Evolutionary conservation across 257 asterid species (phyloP).

Genomic region (Solanum neorickii): DNA sequence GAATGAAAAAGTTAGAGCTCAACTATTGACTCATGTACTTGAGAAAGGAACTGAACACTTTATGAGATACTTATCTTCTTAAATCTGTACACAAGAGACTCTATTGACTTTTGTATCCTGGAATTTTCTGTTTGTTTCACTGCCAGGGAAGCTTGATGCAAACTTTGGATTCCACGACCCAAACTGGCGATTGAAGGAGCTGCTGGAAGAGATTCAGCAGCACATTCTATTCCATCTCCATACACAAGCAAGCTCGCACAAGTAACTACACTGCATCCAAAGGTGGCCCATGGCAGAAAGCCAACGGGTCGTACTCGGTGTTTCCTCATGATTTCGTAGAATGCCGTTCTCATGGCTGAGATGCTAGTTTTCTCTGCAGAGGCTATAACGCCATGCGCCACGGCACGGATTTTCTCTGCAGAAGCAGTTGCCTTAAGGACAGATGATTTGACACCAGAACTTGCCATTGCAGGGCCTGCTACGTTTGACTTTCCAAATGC

Average conservation of each 20-base stretch:
- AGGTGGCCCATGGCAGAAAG: conserved; percentile 70
- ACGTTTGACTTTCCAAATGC: conserved; percentile 52
- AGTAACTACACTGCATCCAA: conserved; percentile 78
- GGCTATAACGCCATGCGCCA: conserved; percentile 69
- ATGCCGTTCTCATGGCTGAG: conserved; percentile 78
- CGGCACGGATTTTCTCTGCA: conserved; percentile 70
- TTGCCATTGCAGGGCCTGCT: conserved; percentile 41
- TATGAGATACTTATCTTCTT: conserved; percentile 21
- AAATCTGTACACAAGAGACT: conserved; percentile 49
- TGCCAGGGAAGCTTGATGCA: conserved; percentile 59
- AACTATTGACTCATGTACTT: neutral
- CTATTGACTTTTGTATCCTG: conserved; percentile 54
- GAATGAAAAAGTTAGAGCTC: neutral
- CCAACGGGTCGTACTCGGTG: conserved; percentile 44
- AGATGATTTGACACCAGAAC: conserved; percentile 41
- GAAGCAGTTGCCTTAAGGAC: conserved; percentile 47
- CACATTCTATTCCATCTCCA: conserved; percentile 96
- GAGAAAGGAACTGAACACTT: neutral
- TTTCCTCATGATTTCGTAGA: conserved; percentile 84
- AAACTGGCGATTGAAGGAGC: conserved; percentile 87
- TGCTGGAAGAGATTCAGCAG: conserved; percentile 65
- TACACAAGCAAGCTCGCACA: conserved; percentile 57
- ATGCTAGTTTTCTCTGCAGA: conserved; percentile 82
- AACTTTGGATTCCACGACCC: conserved; percentile 79
- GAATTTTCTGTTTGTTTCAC: conserved; percentile 50